Conservation (phyloP, 1,139 yeast genomes). For the Sporopachydermia cereana region DNA sequence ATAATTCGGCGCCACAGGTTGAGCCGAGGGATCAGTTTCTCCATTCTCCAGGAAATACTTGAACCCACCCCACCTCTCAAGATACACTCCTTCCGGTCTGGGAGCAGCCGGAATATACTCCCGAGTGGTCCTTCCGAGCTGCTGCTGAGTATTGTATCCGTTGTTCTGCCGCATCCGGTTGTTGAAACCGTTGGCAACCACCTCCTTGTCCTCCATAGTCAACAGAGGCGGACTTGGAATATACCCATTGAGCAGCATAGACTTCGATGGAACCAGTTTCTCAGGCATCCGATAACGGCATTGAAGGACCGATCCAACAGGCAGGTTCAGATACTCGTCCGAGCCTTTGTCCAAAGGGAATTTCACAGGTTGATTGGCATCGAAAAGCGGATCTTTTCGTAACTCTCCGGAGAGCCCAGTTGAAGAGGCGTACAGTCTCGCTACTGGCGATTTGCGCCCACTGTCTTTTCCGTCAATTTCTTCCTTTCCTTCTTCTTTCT, state of each 20-base stretch:
- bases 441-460: not conserved
- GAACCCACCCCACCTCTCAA: constrained; percentile 12
- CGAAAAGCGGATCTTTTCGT: constrained; percentile 32
- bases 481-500: constrained; percentile 22
- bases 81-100: constrained; percentile 12
- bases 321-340: constrained; percentile 24
- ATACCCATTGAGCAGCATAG: constrained; percentile 76
- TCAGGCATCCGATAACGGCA: constrained; percentile 41
- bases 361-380: constrained; percentile 32
- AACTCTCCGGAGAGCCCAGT: constrained; percentile 64
- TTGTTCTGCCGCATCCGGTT: constrained; percentile 13
- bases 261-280: constrained; percentile 33
- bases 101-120: constrained; percentile 30
- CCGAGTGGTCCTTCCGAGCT: constrained; percentile 26
- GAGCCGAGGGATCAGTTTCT: constrained; percentile 11
- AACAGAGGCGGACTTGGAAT: constrained; percentile 51
- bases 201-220: constrained; percentile 56
- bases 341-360: constrained; percentile 52
- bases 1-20: constrained; percentile 9
- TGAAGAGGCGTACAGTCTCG: not conserved
- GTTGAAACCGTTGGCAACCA: constrained; percentile 26
- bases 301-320: constrained; percentile 42
- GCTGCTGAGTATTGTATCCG: constrained; percentile 20
- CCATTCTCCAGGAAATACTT: constrained; percentile 11
- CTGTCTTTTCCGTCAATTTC: constrained; percentile 17